Evolutionary conservation across 2,329 filamentous ascomycete genomes (phyloP), one percentile per base, ranked within the genome.

Genomic region (Dryadomyces quercivorus): DNA sequence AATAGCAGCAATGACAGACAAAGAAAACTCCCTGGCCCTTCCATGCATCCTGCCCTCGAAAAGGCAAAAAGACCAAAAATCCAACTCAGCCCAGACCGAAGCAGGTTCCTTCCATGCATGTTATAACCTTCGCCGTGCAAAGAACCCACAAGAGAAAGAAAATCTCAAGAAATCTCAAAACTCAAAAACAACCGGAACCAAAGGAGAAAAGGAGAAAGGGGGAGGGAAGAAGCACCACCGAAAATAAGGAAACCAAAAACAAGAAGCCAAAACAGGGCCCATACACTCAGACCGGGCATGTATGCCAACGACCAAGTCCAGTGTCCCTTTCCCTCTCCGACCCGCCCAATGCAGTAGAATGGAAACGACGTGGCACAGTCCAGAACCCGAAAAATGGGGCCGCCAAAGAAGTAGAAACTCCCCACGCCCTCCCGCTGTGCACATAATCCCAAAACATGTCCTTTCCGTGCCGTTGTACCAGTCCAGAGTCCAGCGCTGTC

Each of bases 371-470:
- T 31, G 34, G 47, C 36, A 42, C 26, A 26, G 31, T 26, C 34
- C 36, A 7, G 20, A 40, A 21, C 21, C 31, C 34, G 13, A 5
- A 50, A 34, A 26, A 47, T 5, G 9, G 36, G 36, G 10, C 36
- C 36, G 36, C 36, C 36, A 55, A 44, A 59, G 59, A 57, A 51
- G 45, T 57, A 59, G 26, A 58, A 56, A 56, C 56, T 55, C 55
- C 55, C 56, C 51, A 51, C 38, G 40, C 40, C 21, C 50, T 44
- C 42, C n/a, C 42, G 34, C 36, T 55, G 40, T 53, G 48, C 42
- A 45, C 42, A 45, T 44, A 34, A 43, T 42, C 46, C 47, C 49
- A 40, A 47, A 43, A 36, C 20, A 55, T 26, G 48, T 48, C 45
- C 47, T 31, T 16, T 36, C 34, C 47, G 31, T 50, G 47, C 21